Evolutionary conservation across 805 yeast species (phyloP).

Genomic region (Myxozyma monticola): DNA sequence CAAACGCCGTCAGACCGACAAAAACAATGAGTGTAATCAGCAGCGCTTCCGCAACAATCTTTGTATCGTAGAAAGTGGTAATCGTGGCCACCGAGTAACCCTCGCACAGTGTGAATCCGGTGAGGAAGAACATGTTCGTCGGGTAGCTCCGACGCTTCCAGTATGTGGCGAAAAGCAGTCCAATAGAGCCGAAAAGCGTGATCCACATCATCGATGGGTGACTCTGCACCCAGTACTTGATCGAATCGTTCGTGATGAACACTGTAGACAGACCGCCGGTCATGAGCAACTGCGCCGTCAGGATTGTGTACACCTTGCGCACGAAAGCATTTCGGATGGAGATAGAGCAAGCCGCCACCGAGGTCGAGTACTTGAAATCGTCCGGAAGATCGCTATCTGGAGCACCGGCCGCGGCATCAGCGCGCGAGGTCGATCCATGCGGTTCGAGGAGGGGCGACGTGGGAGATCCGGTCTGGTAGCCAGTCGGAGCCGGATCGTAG

Average conservation of each 20-base stretch:
- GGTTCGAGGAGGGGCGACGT: conserved; percentile 17
- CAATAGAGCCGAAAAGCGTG: conserved; percentile 59
- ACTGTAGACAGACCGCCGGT: conserved; percentile 61
- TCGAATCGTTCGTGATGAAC: conserved; percentile 47
- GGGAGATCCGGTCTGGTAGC: conserved; percentile 11
- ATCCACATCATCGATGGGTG: conserved; percentile 62
- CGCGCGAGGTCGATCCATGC: conserved; percentile 5
- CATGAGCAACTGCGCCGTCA: conserved; percentile 60
- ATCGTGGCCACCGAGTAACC: conserved; percentile 69
- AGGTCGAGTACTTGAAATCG: conserved; percentile 79
- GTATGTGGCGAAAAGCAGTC: conserved; percentile 62
- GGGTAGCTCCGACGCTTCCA: conserved; percentile 70
- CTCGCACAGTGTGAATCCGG: conserved; percentile 72
- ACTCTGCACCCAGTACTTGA: conserved; percentile 55
- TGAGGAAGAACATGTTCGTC: conserved; percentile 57
- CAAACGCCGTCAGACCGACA: conserved; percentile 72
- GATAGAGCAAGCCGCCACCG: conserved; percentile 74
- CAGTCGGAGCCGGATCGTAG: conserved; percentile 17
- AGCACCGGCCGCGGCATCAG: conserved; percentile 7
- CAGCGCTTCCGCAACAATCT: conserved; percentile 68
- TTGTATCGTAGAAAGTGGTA: conserved; percentile 62
- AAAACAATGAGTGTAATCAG: conserved; percentile 68
- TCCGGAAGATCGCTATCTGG: conserved; percentile 37
- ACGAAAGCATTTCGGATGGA: conserved; percentile 73
- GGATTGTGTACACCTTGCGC: conserved; percentile 74